phyloP scores from a whole-genome alignment of 768 basidiomycete species.

The Guyanaporus albipodus region DNA sequence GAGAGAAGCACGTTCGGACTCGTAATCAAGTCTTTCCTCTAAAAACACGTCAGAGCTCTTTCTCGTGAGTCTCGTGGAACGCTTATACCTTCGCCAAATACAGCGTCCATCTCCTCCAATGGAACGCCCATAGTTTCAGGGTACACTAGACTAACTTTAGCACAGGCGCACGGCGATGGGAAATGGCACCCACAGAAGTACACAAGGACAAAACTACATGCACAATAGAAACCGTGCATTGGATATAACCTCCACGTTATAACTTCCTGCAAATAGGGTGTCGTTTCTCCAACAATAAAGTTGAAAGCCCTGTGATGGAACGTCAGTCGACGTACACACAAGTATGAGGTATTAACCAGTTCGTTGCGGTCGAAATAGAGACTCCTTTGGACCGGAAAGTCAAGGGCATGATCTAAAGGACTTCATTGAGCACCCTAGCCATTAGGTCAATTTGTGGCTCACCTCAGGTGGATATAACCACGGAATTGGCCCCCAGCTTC shows the following conservation, averaged over 20 bases:
- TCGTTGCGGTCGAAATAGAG: constrained; percentile 88
- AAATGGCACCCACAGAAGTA: constrained; percentile 63
- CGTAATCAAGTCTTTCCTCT: constrained; percentile 64
- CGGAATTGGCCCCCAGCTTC: constrained; percentile 80
- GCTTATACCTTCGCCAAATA: constrained; percentile 76
- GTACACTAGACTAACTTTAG: constrained; percentile 50
- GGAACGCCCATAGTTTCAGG: constrained; percentile 86
- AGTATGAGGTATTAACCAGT: constrained; percentile 38
- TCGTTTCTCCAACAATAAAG: constrained; percentile 84
- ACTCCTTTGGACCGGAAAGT: constrained; percentile 93
- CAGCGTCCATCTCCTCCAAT: constrained; percentile 86
- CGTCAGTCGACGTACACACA: constrained; percentile 9
- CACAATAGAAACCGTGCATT: constrained; percentile 93
- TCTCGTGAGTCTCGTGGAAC: constrained; percentile 7
- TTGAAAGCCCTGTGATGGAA: constrained; percentile 59
- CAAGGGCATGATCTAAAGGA: constrained; percentile 79
- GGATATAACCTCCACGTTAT: constrained; percentile 92
- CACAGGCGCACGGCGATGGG: background rate
- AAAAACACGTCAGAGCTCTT: constrained; percentile 5
- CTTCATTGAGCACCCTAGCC: constrained; percentile 1
- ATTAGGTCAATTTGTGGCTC: constrained; percentile 2
- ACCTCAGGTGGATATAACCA: constrained; percentile 90
- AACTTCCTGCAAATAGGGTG: constrained; percentile 80
- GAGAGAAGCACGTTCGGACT: constrained; percentile 58
- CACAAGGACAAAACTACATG: constrained; percentile 80